A percentile compares a stretch with the other conserved stretches of the same genome.
phyloP scores from a whole-genome alignment of 2,329 filamentous ascomycete genomes.

The Neopestalotiopsis clavispora region DNA sequence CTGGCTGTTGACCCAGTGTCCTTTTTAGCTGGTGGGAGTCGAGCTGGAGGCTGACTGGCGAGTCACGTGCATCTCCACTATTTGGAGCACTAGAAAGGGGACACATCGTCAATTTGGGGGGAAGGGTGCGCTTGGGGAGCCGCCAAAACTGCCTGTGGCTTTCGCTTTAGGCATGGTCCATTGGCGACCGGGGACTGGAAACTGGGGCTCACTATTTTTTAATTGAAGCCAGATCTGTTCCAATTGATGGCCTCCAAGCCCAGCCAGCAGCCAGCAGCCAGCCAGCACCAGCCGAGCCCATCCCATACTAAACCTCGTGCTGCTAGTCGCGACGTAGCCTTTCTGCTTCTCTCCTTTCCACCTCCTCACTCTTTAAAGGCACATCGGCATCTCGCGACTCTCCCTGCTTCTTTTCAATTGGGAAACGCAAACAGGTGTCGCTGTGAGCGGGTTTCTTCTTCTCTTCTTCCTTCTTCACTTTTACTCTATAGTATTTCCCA shows the following conservation, averaged over 20 bases:
- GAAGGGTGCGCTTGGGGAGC: not conserved
- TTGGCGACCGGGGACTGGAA: not conserved
- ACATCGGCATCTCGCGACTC: not conserved
- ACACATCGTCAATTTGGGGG: slow-evolving; percentile 15
- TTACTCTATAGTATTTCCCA: slow-evolving; percentile 23
- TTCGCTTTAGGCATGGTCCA: slow-evolving; percentile 2
- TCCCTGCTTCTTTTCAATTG: slow-evolving; percentile 28
- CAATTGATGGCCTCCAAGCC: not conserved
- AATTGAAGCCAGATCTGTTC: slow-evolving; percentile 38
- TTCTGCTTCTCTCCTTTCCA: slow-evolving; percentile 4
- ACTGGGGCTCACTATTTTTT: slow-evolving; percentile 14
- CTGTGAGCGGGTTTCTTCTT: slow-evolving; percentile 22
- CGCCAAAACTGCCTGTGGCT: not conserved
- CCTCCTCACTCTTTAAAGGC: slow-evolving; percentile 5
- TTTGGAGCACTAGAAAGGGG: slow-evolving; percentile 9
- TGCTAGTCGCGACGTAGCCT: slow-evolving; percentile 17
- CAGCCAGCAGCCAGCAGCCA: not conserved
- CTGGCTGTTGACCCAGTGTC: not conserved
- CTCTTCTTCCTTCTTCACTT: slow-evolving; percentile 22
- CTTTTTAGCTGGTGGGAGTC: not conserved
- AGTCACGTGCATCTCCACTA: slow-evolving; percentile 8
- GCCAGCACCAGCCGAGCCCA: slow-evolving; percentile 7
- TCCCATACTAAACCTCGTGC: slow-evolving; percentile 21
- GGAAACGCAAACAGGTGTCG: slow-evolving; percentile 15
- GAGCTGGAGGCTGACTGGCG: not conserved